These are phyloP conservation scores for Pelargonium myrrhifolium DNA, from an alignment of 441 rosid genomes.

Conservation along the genomic window DNA sequence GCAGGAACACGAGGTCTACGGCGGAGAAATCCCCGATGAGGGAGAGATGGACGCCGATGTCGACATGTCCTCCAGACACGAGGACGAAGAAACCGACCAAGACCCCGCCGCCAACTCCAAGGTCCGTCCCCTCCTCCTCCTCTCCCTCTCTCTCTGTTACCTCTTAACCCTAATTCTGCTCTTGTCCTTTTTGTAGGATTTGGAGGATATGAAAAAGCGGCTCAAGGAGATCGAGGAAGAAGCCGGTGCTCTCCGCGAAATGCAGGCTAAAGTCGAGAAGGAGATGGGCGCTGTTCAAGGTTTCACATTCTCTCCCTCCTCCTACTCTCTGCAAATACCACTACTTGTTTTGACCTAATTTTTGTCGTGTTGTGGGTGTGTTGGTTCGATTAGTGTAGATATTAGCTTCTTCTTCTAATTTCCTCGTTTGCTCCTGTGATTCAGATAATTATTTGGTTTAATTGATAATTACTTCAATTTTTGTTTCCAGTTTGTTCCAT, in stretches of 20 bases:
- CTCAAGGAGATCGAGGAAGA: conserved; percentile 73
- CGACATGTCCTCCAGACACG: conserved; percentile 30
- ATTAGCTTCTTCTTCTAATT: neutral
- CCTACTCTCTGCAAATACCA: too few relatives aligned
- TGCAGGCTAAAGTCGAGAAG: conserved; percentile 82
- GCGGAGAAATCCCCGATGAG: conserved; percentile 67
- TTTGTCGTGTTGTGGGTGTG: neutral
- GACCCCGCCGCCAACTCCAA: conserved; percentile 49
- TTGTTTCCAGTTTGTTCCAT: too few relatives aligned
- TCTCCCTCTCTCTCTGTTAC: conserved; percentile 1
- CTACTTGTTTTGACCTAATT: neutral
- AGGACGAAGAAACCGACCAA: conserved; percentile 33
- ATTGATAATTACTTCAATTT: neutral
- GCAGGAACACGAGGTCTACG: conserved; percentile 69
- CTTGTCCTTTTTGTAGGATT: conserved; percentile 30
- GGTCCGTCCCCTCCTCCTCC: conserved; percentile 24
- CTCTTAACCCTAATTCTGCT: neutral
- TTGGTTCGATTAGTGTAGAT: neutral
- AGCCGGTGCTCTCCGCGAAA: conserved; percentile 70
- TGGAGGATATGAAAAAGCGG: conserved; percentile 72
- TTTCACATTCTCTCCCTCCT: conserved; percentile 12
- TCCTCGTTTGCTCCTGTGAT: neutral
- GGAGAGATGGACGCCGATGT: conserved; percentile 56
- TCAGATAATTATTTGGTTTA: neutral
- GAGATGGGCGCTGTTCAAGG: conserved; percentile 79